Base-by-base conservation (phyloP, 2,329 filamentous ascomycete species). In the Teratosphaeria zuluensis region DNA sequence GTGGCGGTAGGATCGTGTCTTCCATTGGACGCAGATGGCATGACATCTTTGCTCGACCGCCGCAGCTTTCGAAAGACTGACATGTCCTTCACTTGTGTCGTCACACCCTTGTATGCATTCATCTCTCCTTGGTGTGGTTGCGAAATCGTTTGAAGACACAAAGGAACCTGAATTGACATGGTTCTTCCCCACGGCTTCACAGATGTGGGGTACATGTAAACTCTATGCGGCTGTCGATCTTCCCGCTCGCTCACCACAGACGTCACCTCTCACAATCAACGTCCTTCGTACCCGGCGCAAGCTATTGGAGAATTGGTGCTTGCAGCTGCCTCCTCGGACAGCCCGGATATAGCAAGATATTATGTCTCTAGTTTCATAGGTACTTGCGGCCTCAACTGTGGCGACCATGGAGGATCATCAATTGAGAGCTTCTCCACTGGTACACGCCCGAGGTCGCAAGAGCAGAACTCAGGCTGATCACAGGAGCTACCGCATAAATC, bases 41-140 rank as follows among this genome's bases (percentile, higher is more conserved):
- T 24, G 51, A 53, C 21, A 46, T 56, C 59, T 56, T 64, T 66
- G 59, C 63, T 66, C 24, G 55, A 60, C 16, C 65, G 60, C 8
- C 62, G 60, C 19, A 66, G 56, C 42, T 60, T 64, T 5, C 61
- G 51, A 8, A 66, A 56, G 58, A 65, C 42, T 4, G 56, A 42
- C 58, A 60, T 60, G 24, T 56, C 31, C 6, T 48, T 48, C 4
- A 48, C 42, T 48, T 48, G 42, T n/a, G 42, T 48, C 42, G 42
- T 48, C 4, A 48, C 42, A 21, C 42, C 42, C 9, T n/a, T 16
- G n/a, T 48, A 48, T 48, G 42, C 5, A 8, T 21, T 48, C 42
- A 48, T 48, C 19, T 21, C 9, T 48, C 42, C 19, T 35, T 16
- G 31, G 24, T 14, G n/a, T 28, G 24, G 24, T 28, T 4, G 24